Evolutionary conservation across 2,329 filamentous ascomycete genomes (phyloP).

Genomic region (Aspergillus clavatus): DNA sequence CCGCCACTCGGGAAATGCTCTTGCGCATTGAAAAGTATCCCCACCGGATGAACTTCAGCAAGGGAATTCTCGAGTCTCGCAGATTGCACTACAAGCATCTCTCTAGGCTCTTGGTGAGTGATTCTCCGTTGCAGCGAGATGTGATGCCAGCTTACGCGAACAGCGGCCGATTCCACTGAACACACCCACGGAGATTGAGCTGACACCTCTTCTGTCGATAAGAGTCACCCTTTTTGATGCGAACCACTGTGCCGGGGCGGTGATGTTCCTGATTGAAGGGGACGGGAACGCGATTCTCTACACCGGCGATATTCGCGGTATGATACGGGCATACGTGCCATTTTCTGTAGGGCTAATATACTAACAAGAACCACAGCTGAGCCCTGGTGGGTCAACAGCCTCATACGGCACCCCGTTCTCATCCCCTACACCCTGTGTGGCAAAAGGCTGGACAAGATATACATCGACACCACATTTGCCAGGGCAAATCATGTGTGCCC

Average conservation of each 20-base stretch:
- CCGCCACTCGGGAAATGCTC: constrained; percentile 73
- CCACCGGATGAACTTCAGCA: constrained; percentile 74
- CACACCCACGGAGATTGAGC: constrained; percentile 70
- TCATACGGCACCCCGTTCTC: constrained; percentile 66
- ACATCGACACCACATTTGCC: constrained; percentile 82
- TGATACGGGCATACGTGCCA: no score
- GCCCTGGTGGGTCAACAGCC: constrained; percentile 73
- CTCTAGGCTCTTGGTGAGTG: constrained; percentile 58
- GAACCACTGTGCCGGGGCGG: constrained; percentile 84
- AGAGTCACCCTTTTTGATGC: constrained; percentile 83
- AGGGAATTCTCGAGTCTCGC: constrained; percentile 69
- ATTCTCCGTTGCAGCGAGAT: neutral
- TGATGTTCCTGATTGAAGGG: constrained; percentile 88
- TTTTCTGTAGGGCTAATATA: no score
- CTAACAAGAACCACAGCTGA: constrained; percentile 50
- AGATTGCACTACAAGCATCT: constrained; percentile 74
- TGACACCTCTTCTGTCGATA: constrained; percentile 63
- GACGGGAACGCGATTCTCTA: constrained; percentile 70
- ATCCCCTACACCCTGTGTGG: constrained; percentile 66
- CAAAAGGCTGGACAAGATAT: constrained; percentile 71
- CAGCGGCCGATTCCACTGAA: constrained; percentile 77
- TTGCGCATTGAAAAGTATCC: constrained; percentile 73
- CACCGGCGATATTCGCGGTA: constrained; percentile 75
- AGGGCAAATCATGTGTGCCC: constrained; percentile 46
- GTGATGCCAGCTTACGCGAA: neutral